phyloP scores from a whole-genome alignment of 805 yeast genomes.

The Candida argentea region DNA sequence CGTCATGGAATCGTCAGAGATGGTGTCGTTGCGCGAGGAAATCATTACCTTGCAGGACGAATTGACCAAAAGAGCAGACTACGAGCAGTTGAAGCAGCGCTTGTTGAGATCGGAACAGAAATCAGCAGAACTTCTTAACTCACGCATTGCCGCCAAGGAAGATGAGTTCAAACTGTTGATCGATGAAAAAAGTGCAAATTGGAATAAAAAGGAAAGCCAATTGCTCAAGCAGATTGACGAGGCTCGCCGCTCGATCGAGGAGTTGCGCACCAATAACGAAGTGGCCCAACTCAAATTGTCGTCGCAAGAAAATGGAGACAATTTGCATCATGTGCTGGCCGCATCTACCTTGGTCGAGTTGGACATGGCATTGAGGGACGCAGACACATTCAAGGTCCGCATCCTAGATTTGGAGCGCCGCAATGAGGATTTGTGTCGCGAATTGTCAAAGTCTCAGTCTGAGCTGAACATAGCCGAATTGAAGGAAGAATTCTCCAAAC shows the following conservation, averaged over 20 bases:
- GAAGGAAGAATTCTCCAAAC: constrained; percentile 33
- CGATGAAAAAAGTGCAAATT: constrained; percentile 65
- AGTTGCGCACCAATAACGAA: constrained; percentile 53
- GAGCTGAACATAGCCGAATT: constrained; percentile 32
- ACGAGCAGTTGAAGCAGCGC: constrained; percentile 61
- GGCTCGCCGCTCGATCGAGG: constrained; percentile 48
- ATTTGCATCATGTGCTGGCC: too few species aligned
- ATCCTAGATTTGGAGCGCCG: constrained; percentile 64
- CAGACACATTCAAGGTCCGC: constrained; percentile 60
- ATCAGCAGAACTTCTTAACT: constrained; percentile 42
- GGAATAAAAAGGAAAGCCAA: constrained; percentile 51
- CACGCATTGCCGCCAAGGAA: constrained; percentile 58
- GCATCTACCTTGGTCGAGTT: constrained; percentile 40
- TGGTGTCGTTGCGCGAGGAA: constrained; percentile 42
- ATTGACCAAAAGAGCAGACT: constrained; percentile 60
- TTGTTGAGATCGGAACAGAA: constrained; percentile 51
- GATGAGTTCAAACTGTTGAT: constrained; percentile 57
- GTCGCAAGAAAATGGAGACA: constrained; percentile 28
- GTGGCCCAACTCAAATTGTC: constrained; percentile 51
- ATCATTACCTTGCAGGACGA: constrained; percentile 43
- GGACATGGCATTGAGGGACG: constrained; percentile 63
- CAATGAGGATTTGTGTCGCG: constrained; percentile 63
- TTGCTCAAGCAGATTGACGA: constrained; percentile 40
- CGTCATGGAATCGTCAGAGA: constrained; percentile 44
- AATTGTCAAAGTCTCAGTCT: constrained; percentile 46